Evolutionary conservation across 2,329 filamentous ascomycete genomes (phyloP).

Genomic region (Stagonosporopsis rhizophila): DNA sequence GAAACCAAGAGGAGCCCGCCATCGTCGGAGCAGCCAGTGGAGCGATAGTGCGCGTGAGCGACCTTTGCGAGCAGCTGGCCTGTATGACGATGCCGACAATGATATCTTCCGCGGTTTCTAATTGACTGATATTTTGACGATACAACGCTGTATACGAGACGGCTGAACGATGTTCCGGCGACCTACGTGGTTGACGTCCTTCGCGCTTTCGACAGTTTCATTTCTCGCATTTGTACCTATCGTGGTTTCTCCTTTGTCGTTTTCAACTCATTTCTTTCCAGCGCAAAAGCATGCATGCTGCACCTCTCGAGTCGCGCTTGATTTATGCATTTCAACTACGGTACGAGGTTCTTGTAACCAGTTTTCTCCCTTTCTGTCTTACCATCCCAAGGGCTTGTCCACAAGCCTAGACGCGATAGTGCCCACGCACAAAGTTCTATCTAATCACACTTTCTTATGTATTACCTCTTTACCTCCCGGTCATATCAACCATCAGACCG

Average conservation of each 20-base stretch:
- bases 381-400: not conserved
- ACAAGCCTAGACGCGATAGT: constrained; percentile 8
- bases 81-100: constrained; percentile 46
- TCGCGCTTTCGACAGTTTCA: not conserved
- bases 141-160: constrained; percentile 2
- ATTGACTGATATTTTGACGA: not conserved
- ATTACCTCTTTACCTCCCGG: not conserved
- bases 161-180: not conserved
- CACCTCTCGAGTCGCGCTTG: not conserved
- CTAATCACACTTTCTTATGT: not conserved
- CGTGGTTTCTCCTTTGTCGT: not conserved
- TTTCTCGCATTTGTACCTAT: not conserved
- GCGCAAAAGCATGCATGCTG: not conserved
- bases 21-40: constrained; percentile 47
- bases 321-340: not conserved
- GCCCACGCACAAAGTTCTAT: constrained; percentile 8
- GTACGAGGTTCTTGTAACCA: not conserved
- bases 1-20: constrained; percentile 35
- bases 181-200: not conserved
- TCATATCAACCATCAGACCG: not conserved
- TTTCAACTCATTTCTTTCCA: not conserved
- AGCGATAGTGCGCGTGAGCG: constrained; percentile 44
- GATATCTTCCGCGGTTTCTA: constrained; percentile 49
- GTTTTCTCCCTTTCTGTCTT: not conserved
- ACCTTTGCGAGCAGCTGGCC: constrained; percentile 34